Base-by-base conservation (phyloP, 2,329 filamentous ascomycete genomes). In the Chrysosporium keratinophilum region DNA sequence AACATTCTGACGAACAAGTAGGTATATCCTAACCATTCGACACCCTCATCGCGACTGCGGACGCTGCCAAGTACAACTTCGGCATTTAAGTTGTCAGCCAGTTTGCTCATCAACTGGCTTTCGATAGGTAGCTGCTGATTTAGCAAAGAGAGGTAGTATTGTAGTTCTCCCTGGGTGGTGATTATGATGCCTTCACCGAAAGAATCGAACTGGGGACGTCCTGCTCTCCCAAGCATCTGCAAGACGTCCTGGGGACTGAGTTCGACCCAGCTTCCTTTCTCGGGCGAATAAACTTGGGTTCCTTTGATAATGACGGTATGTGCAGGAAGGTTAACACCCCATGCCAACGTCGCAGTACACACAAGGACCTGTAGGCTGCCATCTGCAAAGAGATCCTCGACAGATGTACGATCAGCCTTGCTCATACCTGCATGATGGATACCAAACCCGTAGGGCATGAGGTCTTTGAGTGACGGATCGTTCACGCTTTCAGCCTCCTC, bases 271-370 rank as follows among this genome's bases (percentile, higher is more conserved):
- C 87, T 93, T 74, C 93, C 93, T 74, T 96, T 97, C 68, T 98
- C 93, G 0, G 93, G 93, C 0, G 93, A 97, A 72, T 98, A 98
- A 17, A 98, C 85, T 65, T 95, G 89, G 0, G 93, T 98, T 53
- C 93, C 93, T 72, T 98, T 98, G 76, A 98, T 98, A 66, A 98
- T 91, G 64, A 98, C 93, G 0, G 93, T 97, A 66, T 98, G 93
- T 1, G 93, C 93, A 3, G 93, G 93, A 65, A 98, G 74, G 70
- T 98, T 98, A 66, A 98, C 93, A 81, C 93, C 93, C 93, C 93
- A 98, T 20, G 93, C 93, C 51, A 98, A 77, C n/a, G 93, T 98
- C 39, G 94, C 91, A 39, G 93, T 98, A 71, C 89, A 97, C 35
- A 97, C 91, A 49, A 98, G 82, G 1, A 98, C 93, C 67, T 96